Percentiles rank a stretch among this genome's conserved stretches.
Conservation (phyloP, 306 rosid genomes). For the Aeschynomene evenia region DNA sequence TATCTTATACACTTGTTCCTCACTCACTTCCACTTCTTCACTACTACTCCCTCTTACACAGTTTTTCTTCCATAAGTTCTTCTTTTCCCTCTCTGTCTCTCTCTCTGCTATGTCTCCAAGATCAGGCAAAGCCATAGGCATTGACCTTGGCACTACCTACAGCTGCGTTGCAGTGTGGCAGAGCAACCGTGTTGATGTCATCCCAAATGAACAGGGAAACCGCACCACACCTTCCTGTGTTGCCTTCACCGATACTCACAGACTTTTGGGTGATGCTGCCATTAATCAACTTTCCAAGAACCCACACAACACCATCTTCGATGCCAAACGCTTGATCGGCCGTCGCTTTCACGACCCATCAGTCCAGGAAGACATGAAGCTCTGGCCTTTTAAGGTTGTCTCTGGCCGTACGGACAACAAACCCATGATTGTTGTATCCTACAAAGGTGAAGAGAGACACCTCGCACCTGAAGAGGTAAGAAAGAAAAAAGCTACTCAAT, state of each 20-base stretch:
- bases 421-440: constrained; percentile 28
- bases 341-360: constrained; percentile 31
- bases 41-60: not conserved
- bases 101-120: constrained; percentile 23
- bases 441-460: constrained; percentile 36
- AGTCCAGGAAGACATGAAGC: constrained; percentile 33
- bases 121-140: constrained; percentile 40
- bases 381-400: constrained; percentile 46
- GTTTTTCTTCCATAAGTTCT: not conserved
- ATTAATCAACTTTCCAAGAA: constrained; percentile 27
- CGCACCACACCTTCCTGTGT: constrained; percentile 42
- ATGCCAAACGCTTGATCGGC: constrained; percentile 43
- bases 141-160: constrained; percentile 48
- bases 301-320: constrained; percentile 38
- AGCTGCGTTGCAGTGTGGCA: constrained; percentile 47
- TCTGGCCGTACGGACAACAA: constrained; percentile 22
- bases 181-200: constrained; percentile 39
- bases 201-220: constrained; percentile 46
- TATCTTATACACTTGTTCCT: not conserved
- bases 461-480: constrained; percentile 32
- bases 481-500: too few relatives aligned
- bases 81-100: too few relatives aligned
- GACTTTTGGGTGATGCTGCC: constrained; percentile 39
- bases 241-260: constrained; percentile 34
- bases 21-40: not conserved